phyloP scores from a whole-genome alignment of 192 early-diverging fungal genomes.

The Radiomyces spectabilis region DNA sequence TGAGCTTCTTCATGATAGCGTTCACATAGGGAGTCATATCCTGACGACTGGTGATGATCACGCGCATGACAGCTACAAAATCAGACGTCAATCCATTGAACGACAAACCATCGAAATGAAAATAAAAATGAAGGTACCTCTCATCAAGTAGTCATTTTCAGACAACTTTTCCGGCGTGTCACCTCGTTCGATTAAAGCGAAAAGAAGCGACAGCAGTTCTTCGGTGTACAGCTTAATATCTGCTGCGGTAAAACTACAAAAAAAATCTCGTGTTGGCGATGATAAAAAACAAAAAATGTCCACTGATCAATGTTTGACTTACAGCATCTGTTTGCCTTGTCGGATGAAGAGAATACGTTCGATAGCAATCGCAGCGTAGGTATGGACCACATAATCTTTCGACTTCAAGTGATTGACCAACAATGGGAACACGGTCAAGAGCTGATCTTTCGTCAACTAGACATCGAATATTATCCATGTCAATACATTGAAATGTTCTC shows the following conservation, averaged over 20 bases:
- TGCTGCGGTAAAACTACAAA: slow-evolving; percentile 47
- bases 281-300: not conserved
- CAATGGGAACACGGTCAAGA: slow-evolving; percentile 68
- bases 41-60: slow-evolving; percentile 69
- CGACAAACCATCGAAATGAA: not conserved
- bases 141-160: slow-evolving; percentile 96
- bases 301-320: slow-evolving; percentile 12
- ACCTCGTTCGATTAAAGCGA: slow-evolving; percentile 67
- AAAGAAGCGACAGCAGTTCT: slow-evolving; percentile 63
- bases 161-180: slow-evolving; percentile 87
- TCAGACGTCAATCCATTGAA: not conserved
- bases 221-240: slow-evolving; percentile 69
- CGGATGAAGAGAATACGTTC: slow-evolving; percentile 84
- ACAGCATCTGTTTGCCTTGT: slow-evolving; percentile 41
- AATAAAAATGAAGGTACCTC: slow-evolving; percentile 39
- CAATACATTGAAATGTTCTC: not conserved
- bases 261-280: not conserved
- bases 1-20: slow-evolving; percentile 68
- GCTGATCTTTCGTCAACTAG: slow-evolving; percentile 71
- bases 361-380: slow-evolving; percentile 87
- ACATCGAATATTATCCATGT: not conserved
- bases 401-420: slow-evolving; percentile 78
- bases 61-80: slow-evolving; percentile 67
- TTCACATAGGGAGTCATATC: slow-evolving; percentile 66
- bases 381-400: slow-evolving; percentile 75